Evolutionary conservation across 2,329 filamentous ascomycete species (phyloP), one percentile per base, ranked within the genome.

Genomic region (Magnaporthales sp.): DNA sequence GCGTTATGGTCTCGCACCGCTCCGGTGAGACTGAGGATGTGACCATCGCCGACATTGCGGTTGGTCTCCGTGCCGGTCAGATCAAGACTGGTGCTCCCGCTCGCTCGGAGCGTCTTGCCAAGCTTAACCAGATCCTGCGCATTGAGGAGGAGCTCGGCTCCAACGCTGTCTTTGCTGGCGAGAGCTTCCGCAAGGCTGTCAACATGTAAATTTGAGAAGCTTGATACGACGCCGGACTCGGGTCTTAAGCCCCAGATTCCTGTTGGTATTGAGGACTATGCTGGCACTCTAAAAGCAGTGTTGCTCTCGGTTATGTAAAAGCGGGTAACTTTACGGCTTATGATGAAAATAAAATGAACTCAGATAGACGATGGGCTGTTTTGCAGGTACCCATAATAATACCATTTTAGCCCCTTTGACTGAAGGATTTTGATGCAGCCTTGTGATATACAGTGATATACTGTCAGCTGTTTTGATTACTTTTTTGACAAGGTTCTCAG

Each of bases 21-120:
- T 99, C 95, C 70, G 95, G 95, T 80, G 95, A 99, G 91, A 99
- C 95, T 69, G 95, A 98, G 84, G 95, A 99, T 84, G 95, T 99
- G 75, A 99, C 95, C 81, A 99, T 99, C 79, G 90, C 95, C 74
- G 95, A 99, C 79, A 95, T 99, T 74, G 93, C 93, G 71, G 95
- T 99, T 74, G 95, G 95, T 84, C 91, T 99, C 77, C 92, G 95
- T 75, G 84, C 93, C 75, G 95, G 95, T 73, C 92, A 99, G 87
- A 98, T 99, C 89, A 97, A 97, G 92, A 96, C 93, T 72, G 93
- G 93, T 87, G 94, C 94, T 70, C 95, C 95, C 74, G 91, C 91
- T 78, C 91, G 95, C 77, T 97, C 94, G 74, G 95, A 99, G 88
- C 93, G 95, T 86, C 88, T 98, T 73, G 95, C 95, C 81, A 99